These are phyloP conservation scores for Trichoderma pleuroti DNA, from an alignment of 2,329 filamentous ascomycete genomes.

Conservation along the genomic window DNA sequence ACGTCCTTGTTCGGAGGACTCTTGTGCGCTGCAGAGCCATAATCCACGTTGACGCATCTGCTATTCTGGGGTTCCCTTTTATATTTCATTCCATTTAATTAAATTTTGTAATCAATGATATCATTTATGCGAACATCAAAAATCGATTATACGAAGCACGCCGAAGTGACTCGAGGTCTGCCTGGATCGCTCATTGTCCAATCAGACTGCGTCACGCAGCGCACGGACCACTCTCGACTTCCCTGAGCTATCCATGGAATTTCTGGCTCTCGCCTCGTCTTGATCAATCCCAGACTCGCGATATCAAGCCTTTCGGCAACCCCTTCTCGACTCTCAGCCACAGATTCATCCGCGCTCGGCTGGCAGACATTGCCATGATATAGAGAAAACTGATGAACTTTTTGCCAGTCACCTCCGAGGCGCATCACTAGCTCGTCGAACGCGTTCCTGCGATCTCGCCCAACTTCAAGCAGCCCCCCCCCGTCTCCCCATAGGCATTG, in stretches of 20 bases:
- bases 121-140: background rate
- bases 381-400: constrained; percentile 29
- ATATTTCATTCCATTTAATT: background rate
- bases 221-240: constrained; percentile 7
- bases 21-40: background rate
- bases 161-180: background rate
- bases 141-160: background rate
- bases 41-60: background rate
- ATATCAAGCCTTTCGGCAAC: background rate
- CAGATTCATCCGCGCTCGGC: background rate
- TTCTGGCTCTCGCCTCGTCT: constrained; percentile 12
- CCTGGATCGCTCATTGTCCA: background rate
- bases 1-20: background rate
- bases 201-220: background rate
- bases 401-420: constrained; percentile 28
- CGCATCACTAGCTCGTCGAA: constrained; percentile 32
- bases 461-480: constrained; percentile 17
- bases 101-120: background rate
- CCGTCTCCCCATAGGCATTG: constrained; percentile 6
- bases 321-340: background rate
- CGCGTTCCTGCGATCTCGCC: constrained; percentile 27
- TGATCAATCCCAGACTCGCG: background rate
- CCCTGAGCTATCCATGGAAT: constrained; percentile 8
- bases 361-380: constrained; percentile 7
- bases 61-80: background rate